A percentile compares a stretch with the other conserved stretches of the same genome.
phyloP scores from a whole-genome alignment of 306 rosid genomes.

The Castanea sativa region DNA sequence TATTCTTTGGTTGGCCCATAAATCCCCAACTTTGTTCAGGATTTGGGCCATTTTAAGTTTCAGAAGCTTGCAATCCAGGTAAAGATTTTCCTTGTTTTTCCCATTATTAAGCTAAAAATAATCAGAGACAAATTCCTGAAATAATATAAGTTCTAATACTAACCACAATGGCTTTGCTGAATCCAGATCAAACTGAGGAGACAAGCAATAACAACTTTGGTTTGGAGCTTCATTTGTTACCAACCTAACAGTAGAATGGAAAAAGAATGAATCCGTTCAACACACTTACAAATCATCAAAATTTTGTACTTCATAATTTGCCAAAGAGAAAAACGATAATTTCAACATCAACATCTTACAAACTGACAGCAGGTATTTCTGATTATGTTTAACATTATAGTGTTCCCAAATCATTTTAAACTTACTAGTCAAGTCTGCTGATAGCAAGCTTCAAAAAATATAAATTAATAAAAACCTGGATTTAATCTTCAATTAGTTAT shows the following conservation, averaged over 20 bases:
- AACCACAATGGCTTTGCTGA: slow-evolving; percentile 68
- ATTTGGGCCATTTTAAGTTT: neutral
- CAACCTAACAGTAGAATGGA: slow-evolving; percentile 30
- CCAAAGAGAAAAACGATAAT: neutral
- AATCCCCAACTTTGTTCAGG: neutral
- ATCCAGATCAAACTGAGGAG: slow-evolving; percentile 53
- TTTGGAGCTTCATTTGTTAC: slow-evolving; percentile 64
- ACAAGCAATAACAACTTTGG: slow-evolving; percentile 46
- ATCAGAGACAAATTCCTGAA: slow-evolving; percentile 9
- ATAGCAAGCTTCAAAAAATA: neutral
- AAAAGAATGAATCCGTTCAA: slow-evolving; percentile 25
- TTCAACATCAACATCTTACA: neutral
- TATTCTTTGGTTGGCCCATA: neutral
- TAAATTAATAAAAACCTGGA: too few relatives aligned
- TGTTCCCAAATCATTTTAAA: neutral
- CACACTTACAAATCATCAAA: slow-evolving; percentile 2
- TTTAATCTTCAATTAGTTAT: neutral
- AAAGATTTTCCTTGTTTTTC: neutral
- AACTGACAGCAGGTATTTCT: neutral
- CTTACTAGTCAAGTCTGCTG: neutral
- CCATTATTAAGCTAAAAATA: neutral
- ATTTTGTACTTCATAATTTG: slow-evolving; percentile 8
- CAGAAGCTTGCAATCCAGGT: neutral
- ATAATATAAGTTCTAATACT: slow-evolving; percentile 33
- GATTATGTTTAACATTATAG: neutral